Base-by-base conservation (phyloP, 176 grass and related monocot species). In the Otatea glauca region DNA sequence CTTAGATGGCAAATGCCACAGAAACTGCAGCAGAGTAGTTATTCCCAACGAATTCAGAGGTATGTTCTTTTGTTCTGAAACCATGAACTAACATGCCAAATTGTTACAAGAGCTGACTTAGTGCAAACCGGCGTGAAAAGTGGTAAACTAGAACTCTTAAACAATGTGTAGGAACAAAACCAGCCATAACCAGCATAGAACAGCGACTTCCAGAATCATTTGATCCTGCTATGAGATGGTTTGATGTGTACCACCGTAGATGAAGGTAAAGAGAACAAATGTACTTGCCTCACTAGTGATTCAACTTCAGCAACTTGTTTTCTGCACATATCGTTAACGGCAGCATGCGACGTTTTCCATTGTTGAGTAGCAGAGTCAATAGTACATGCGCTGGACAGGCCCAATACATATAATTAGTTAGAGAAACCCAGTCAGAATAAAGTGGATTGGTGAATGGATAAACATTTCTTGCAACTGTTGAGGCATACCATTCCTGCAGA, bases 231-330 rank as follows among this genome's bases (percentile, higher is more conserved):
- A 27, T 29, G 71, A 65, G 53, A 8, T 58, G 13, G 65, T 20
- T n/a, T 72, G 54, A 38, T 20, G 60, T 23, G 49, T 14, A 16
- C 7, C 61, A 32, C 4, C 73, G 55, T 6, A 55, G 51, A 23
- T 20, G 3, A 67, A 38, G 32, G 8, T 72, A 61, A 82, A 66
- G 1, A 20, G 53, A 84, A 71, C 10, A 60, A 65, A 80, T 83
- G 7, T 32, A 85, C 86, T 88, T 92, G 89, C 93, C 93, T 92
- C 70, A 94, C 75, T 18, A 92, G 90, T 55, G 72, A 81, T 85
- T 99, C 97, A 70, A 99, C 83, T 81, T 95, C 91, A 85, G 92
- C 75, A 20, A 88, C 81, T 85, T 99, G 93, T 77, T 94, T 92
- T 65, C 56, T 87, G 85, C 88, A 80, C 74, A 99, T 75, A 63